A percentile compares a stretch with the other conserved stretches of the same genome.
Evolutionary conservation across 768 basidiomycete species (phyloP).

Genomic region (Boletus barrowsii): DNA sequence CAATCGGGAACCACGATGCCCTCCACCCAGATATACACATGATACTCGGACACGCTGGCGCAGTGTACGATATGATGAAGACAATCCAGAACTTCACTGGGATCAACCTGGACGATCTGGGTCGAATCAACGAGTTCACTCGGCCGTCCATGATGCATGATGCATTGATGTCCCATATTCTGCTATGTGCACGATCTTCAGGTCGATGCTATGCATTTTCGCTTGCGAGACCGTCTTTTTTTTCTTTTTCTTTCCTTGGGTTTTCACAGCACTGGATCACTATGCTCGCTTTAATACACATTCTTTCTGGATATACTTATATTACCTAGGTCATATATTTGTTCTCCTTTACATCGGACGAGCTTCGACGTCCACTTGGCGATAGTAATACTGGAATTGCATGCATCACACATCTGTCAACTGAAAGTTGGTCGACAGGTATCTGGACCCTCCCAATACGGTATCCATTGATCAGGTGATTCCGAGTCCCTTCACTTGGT

Average conservation of each 20-base stretch:
- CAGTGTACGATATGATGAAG: conserved; percentile 23
- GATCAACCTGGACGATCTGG: background rate
- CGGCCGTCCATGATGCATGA: background rate
- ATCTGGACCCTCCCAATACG: no score
- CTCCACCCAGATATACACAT: background rate
- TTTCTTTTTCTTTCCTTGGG: background rate
- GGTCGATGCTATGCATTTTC: conserved; percentile 1
- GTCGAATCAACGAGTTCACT: background rate
- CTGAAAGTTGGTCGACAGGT: no score
- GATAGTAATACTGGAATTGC: background rate
- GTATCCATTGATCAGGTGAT: no score
- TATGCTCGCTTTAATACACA: conserved; percentile 22
- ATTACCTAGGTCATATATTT: background rate
- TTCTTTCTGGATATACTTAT: conserved; percentile 17
- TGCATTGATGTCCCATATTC: background rate
- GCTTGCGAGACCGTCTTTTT: conserved; percentile 2
- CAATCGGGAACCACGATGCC: background rate
- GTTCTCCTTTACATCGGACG: background rate
- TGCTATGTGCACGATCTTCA: conserved; percentile 1
- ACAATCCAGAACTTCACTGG: background rate
- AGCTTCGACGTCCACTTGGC: background rate
- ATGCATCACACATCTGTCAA: no score
- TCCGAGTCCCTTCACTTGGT: no score
- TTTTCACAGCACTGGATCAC: background rate
- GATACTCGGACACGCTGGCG: conserved; percentile 11